Evolutionary conservation across 768 basidiomycete genomes (phyloP).

Genomic region (Epithele typhae): DNA sequence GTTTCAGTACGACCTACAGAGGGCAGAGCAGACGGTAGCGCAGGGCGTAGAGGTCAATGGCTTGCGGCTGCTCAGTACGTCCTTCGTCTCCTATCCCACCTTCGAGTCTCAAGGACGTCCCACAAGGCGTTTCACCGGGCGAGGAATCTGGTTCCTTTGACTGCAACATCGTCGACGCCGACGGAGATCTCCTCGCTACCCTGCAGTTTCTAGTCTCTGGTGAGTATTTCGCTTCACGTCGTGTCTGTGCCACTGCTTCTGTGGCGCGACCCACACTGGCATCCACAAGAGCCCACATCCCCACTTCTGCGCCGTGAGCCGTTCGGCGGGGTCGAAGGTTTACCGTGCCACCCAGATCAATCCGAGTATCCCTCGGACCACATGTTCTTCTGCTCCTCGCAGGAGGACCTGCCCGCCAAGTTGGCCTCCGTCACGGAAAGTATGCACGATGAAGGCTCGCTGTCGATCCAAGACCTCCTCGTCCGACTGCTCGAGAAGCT

Average conservation of each 20-base stretch:
- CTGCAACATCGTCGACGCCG: constrained; percentile 36
- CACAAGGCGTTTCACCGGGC: constrained; percentile 44
- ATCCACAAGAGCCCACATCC: too few relatives aligned
- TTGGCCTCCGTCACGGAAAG: constrained; percentile 41
- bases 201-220: constrained; percentile 49
- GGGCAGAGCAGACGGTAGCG: background rate
- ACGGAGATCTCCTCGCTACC: constrained; percentile 31
- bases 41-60: constrained; percentile 8
- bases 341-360: constrained; percentile 39
- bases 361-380: constrained; percentile 64
- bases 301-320: too few relatives aligned
- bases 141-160: constrained; percentile 69
- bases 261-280: too few relatives aligned
- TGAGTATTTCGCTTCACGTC: constrained; percentile 17
- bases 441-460: constrained; percentile 37
- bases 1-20: constrained; percentile 6
- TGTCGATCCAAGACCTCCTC: constrained; percentile 42
- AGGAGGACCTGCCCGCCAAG: constrained; percentile 39
- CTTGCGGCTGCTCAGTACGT: constrained; percentile 3
- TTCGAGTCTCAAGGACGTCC: background rate
- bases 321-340: too few relatives aligned
- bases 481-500: constrained; percentile 36
- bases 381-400: constrained; percentile 51
- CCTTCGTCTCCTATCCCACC: background rate
- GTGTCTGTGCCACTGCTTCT: background rate